Evolutionary conservation across 176 grass and related monocot genomes (phyloP).

Genomic region (Hsuehochloa calcarea): DNA sequence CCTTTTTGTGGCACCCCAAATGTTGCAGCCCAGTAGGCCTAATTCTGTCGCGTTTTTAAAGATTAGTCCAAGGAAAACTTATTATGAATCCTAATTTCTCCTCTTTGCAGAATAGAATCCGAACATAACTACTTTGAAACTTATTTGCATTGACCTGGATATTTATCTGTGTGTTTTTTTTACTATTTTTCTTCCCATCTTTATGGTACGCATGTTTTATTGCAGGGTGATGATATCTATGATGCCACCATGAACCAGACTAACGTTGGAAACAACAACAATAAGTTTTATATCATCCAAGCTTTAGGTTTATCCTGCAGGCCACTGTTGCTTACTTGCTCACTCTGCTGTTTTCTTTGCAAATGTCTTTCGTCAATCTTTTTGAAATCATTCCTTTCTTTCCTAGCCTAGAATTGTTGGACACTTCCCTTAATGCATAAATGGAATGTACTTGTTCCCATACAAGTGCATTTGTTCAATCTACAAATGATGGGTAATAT

Average conservation of each 20-base stretch:
- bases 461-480: background rate
- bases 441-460: background rate
- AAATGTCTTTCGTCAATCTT: background rate
- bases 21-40: background rate
- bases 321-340: constrained; percentile 3
- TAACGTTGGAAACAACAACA: constrained; percentile 84
- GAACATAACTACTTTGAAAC: background rate
- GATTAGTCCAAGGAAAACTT: background rate
- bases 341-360: background rate
- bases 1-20: background rate
- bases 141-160: background rate
- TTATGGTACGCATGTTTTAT: constrained; percentile 24
- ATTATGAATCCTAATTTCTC: too few species aligned
- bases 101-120: background rate
- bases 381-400: background rate
- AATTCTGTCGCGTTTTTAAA: background rate
- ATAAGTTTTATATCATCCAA: constrained; percentile 93
- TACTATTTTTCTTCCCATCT: constrained; percentile 12
- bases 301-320: constrained; percentile 71
- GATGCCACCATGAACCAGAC: constrained; percentile 94
- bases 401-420: constrained; percentile 11
- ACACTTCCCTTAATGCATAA: constrained; percentile 5
- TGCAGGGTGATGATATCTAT: constrained; percentile 88
- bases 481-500: constrained; percentile 9
- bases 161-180: constrained; percentile 12